Conservation (phyloP, 1,139 yeast species). For the Sugiyamaella neomexicana region DNA sequence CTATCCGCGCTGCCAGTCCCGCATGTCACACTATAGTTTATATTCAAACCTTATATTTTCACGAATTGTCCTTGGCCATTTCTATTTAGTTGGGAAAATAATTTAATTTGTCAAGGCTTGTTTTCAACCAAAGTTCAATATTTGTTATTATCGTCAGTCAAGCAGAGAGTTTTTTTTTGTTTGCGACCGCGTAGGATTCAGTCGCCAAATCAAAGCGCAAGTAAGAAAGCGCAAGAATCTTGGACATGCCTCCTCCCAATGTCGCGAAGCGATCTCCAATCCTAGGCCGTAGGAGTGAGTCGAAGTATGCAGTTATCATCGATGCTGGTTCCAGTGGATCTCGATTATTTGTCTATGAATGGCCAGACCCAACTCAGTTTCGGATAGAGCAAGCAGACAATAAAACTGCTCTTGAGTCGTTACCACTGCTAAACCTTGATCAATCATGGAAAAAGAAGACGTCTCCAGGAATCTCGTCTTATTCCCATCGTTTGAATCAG, state of each 20-base stretch:
- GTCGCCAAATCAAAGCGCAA: too few relatives aligned
- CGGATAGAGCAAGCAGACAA: slow-evolving; percentile 5
- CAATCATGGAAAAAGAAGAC: slow-evolving; percentile 59
- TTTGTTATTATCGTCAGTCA: not conserved
- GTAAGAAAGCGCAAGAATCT: too few relatives aligned
- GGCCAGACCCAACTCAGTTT: slow-evolving; percentile 50
- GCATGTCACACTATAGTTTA: not conserved
- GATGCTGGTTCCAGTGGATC: slow-evolving; percentile 88
- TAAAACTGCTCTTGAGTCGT: slow-evolving; percentile 21
- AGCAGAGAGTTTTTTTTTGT: not conserved
- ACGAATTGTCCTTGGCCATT: too few relatives aligned
- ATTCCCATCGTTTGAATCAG: slow-evolving; percentile 42
- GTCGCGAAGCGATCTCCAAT: slow-evolving; percentile 4
- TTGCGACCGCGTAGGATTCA: too few relatives aligned
- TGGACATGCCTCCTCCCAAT: slow-evolving; percentile 8
- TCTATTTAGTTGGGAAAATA: not conserved
- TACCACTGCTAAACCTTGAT: slow-evolving; percentile 45
- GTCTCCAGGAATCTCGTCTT: slow-evolving; percentile 67
- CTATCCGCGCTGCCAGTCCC: not conserved
- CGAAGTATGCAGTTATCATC: slow-evolving; percentile 60
- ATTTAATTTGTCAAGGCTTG: too few relatives aligned
- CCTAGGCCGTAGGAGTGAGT: not conserved
- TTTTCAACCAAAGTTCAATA: too few relatives aligned
- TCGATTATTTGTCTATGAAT: slow-evolving; percentile 68
- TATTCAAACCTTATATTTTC: too few relatives aligned